Percentiles rank a stretch among this genome's conserved stretches.
phyloP scores from a whole-genome alignment of 768 basidiomycete genomes.

The Lentinula edodes region DNA sequence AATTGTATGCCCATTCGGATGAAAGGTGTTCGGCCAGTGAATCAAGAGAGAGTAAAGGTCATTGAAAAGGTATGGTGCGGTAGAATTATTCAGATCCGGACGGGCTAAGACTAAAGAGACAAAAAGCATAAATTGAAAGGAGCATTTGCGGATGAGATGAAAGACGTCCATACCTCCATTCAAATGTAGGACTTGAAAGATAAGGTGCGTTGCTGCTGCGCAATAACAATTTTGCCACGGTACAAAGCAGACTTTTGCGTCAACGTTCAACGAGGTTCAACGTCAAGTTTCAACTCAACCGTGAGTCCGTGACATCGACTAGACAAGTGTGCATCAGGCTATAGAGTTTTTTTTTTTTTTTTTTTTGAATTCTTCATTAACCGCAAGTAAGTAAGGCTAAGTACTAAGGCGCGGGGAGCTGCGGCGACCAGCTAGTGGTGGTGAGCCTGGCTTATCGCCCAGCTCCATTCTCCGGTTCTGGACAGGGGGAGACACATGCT shows the following conservation, averaged over 20 bases:
- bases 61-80: slow-evolving; percentile 15
- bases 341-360: too few relatives aligned
- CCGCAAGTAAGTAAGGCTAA: too few relatives aligned
- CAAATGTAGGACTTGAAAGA: not conserved
- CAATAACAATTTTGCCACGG: not conserved
- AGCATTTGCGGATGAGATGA: not conserved
- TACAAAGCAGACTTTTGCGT: not conserved
- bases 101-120: not conserved
- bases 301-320: too few relatives aligned
- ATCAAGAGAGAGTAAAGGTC: slow-evolving; percentile 12
- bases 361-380: too few relatives aligned
- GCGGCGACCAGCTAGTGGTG: too few relatives aligned
- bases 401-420: too few relatives aligned
- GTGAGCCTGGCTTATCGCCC: too few relatives aligned
- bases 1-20: slow-evolving; percentile 17
- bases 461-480: too few relatives aligned
- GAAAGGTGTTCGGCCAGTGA: slow-evolving; percentile 13
- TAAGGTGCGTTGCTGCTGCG: not conserved
- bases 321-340: too few relatives aligned
- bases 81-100: slow-evolving; percentile 2
- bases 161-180: not conserved
- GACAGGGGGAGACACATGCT: too few relatives aligned
- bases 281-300: too few relatives aligned
- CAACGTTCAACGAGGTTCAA: too few relatives aligned
- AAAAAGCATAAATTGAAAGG: not conserved